phyloP scores from a whole-genome alignment of 345 rosid genomes.

The Eucalyptus viminalis region DNA sequence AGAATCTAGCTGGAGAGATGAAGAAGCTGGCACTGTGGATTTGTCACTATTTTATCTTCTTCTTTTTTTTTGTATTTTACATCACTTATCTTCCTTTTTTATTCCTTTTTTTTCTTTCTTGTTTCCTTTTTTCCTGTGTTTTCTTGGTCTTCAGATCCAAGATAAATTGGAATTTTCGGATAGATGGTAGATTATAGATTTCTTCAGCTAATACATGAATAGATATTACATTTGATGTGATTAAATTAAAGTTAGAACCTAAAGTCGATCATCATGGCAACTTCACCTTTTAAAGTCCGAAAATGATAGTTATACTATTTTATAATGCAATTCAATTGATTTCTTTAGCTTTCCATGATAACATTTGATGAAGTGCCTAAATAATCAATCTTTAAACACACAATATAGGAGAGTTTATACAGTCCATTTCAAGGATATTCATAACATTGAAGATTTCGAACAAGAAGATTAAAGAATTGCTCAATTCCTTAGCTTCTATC shows the following conservation, averaged over 20 bases:
- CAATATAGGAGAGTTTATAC: neutral
- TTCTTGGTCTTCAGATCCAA: neutral
- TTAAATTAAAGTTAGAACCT: neutral
- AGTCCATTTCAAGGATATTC: neutral
- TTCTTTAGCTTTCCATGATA: neutral
- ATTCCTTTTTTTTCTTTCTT: neutral
- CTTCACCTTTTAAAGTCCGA: neutral
- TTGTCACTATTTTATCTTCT: neutral
- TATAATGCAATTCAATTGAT: neutral
- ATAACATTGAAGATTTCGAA: neutral
- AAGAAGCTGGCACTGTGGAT: neutral
- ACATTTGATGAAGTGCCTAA: neutral
- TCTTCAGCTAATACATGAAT: neutral
- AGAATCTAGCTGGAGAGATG: neutral
- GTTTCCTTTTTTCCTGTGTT: neutral
- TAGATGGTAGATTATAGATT: neutral
- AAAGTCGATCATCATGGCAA: neutral
- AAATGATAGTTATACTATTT: neutral
- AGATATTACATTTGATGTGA: neutral
- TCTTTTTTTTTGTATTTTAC: neutral
- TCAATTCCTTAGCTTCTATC: neutral
- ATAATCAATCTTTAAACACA: neutral
- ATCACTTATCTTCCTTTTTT: neutral
- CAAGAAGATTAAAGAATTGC: neutral
- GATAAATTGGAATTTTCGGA: neutral